Conservation (phyloP, 2,329 filamentous ascomycete genomes). For the Aspergillus versicolor region DNA sequence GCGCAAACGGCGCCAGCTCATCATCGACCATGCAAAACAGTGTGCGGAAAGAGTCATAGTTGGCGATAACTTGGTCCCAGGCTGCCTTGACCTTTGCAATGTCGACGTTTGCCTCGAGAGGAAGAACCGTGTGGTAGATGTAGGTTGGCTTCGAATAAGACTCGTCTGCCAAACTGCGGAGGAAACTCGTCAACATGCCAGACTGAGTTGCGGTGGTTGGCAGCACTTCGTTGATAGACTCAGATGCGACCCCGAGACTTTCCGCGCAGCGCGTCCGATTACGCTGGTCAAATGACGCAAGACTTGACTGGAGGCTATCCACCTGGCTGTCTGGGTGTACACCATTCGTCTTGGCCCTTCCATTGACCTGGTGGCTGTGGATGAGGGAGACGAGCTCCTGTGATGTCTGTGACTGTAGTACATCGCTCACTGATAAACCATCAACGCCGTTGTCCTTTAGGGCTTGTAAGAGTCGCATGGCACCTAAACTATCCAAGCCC, state of each 20-base stretch:
- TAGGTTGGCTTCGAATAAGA: conserved; percentile 25
- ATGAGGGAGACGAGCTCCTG: conserved; percentile 22
- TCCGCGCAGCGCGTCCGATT: conserved; percentile 21
- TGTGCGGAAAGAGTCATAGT: conserved; percentile 34
- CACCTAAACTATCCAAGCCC: conserved; percentile 38
- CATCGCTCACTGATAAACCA: conserved; percentile 26
- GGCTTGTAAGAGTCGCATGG: conserved; percentile 34
- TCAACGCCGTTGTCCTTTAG: conserved; percentile 27
- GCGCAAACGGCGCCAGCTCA: conserved; percentile 35
- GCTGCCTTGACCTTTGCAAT: conserved; percentile 23
- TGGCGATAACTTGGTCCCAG: conserved; percentile 23
- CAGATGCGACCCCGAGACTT: conserved; percentile 15
- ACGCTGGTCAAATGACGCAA: conserved; percentile 18
- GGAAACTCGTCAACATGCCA: conserved; percentile 36
- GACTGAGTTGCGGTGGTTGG: conserved; percentile 37
- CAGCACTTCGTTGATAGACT: conserved; percentile 28
- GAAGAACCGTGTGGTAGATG: conserved; percentile 32
- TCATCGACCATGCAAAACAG: conserved; percentile 35
- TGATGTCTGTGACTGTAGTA: conserved; percentile 29
- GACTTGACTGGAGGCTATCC: background rate
- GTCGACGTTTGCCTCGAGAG: conserved; percentile 24
- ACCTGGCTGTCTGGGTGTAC: conserved; percentile 1
- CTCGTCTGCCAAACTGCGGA: conserved; percentile 21
- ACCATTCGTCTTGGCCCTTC: background rate
- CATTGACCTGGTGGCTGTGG: conserved; percentile 1